phyloP scores from a whole-genome alignment of 1,284 basidiomycete species.

The Sanghuangporus sanghuang region DNA sequence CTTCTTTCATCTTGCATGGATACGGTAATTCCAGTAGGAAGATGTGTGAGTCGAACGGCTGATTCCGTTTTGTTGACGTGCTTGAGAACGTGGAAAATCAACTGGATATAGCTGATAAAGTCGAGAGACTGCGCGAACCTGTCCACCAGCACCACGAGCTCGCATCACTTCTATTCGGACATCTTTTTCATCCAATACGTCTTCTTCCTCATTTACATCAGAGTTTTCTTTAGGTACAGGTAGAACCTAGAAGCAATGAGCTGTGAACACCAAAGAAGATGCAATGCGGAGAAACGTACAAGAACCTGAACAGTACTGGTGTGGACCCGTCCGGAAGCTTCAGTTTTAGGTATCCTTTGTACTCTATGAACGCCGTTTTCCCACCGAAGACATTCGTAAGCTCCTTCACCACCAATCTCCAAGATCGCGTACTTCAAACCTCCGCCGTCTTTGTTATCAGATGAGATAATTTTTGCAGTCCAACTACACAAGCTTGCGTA shows the following conservation, averaged over 20 bases:
- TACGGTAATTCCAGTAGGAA: constrained; percentile 91
- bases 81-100: constrained; percentile 33
- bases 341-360: constrained; percentile 90
- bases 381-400: constrained; percentile 78
- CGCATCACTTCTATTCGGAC: constrained; percentile 93
- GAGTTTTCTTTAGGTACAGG: constrained; percentile 63
- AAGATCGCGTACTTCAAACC: constrained; percentile 84
- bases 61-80: constrained; percentile 99
- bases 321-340: constrained; percentile 83
- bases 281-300: constrained; percentile 39
- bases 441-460: constrained; percentile 50
- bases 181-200: constrained; percentile 78
- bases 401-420: constrained; percentile 73
- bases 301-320: constrained; percentile 90
- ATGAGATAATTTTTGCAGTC: constrained; percentile 49
- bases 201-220: constrained; percentile 39
- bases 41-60: constrained; percentile 92
- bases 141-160: constrained; percentile 93
- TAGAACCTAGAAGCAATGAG: constrained; percentile 51
- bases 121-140: constrained; percentile 41
- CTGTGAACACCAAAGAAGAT: background rate
- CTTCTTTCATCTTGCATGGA: constrained; percentile 98
- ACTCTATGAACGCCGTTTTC: constrained; percentile 97
- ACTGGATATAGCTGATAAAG: background rate
- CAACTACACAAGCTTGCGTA: constrained; percentile 53